Percentiles rank a stretch among this genome's conserved stretches.
Evolutionary conservation across 805 yeast genomes (phyloP).

Genomic region (Jamesozyma rosinii): DNA sequence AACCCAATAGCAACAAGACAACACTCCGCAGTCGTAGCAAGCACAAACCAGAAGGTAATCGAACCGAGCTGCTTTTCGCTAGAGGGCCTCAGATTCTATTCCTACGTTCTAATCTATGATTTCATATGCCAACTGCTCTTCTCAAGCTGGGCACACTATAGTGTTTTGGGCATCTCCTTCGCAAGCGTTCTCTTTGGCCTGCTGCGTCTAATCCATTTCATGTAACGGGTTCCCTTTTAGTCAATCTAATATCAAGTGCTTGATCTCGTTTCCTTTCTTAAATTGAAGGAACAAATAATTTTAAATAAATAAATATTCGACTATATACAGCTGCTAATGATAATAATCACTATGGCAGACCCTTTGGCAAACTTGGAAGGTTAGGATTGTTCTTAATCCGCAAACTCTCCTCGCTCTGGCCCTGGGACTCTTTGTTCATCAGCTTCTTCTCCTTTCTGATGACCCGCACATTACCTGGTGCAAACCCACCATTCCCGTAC

Average conservation of each 20-base stretch:
- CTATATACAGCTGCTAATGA: not conserved
- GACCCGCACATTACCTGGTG: slow-evolving; percentile 69
- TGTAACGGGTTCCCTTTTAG: not conserved
- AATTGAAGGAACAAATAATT: not conserved
- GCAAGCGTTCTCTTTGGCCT: slow-evolving; percentile 16
- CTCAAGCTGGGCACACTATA: slow-evolving; percentile 20
- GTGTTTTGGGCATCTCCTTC: slow-evolving; percentile 17
- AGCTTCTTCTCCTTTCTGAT: slow-evolving; percentile 48
- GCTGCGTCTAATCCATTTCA: slow-evolving; percentile 10
- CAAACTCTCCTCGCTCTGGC: not conserved
- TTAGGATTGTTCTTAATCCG: not conserved
- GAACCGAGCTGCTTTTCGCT: slow-evolving; percentile 12
- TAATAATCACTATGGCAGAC: not conserved
- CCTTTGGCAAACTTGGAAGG: slow-evolving; percentile 3
- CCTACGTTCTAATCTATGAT: slow-evolving; percentile 13
- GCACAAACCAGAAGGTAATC: slow-evolving; percentile 6
- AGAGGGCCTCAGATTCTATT: slow-evolving; percentile 23
- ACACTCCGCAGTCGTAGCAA: slow-evolving; percentile 4
- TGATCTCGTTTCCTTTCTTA: not conserved
- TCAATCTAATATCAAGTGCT: not conserved
- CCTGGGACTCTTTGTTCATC: slow-evolving; percentile 1
- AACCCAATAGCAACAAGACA: slow-evolving; percentile 19
- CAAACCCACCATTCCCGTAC: slow-evolving; percentile 89
- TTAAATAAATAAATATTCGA: slow-evolving; percentile 3
- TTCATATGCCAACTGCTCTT: slow-evolving; percentile 14